Evolutionary conservation across 23 red algal species (phyloP).

Genomic region (Cyanidiococcus yangmingshanensis): DNA sequence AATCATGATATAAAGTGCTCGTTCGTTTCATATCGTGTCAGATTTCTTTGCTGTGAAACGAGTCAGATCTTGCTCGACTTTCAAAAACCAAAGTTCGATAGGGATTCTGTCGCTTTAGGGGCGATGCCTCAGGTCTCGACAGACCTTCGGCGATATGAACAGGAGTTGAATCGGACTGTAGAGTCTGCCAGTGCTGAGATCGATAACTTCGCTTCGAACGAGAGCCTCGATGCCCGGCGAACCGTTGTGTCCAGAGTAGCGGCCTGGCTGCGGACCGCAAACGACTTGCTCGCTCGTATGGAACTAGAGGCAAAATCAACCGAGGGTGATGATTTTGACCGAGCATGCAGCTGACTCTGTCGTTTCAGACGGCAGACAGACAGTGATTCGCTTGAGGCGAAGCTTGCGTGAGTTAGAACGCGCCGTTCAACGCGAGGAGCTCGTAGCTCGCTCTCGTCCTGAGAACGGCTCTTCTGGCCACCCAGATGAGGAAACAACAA

Average conservation of each 20-base stretch:
- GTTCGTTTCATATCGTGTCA: no score
- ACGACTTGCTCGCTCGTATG: constrained; percentile 15
- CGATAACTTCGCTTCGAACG: neutral
- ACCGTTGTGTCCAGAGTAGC: neutral
- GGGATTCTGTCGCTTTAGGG: neutral
- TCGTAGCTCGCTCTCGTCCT: neutral
- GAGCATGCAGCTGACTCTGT: constrained; percentile 1
- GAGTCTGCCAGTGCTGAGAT: neutral
- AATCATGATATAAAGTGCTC: neutral
- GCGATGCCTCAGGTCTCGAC: neutral
- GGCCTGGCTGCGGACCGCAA: neutral
- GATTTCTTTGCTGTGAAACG: no score
- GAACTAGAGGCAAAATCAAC: neutral
- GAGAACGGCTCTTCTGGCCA: neutral
- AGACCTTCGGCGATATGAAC: constrained; percentile 6
- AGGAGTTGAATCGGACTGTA: neutral
- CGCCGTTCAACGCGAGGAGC: neutral
- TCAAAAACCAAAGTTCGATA: neutral
- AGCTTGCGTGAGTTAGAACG: neutral
- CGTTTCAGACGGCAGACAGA: neutral
- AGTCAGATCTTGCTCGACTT: no score
- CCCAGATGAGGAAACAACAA: neutral
- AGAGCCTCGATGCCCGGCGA: neutral
- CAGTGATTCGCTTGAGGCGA: neutral
- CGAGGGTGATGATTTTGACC: constrained; percentile 2